Evolutionary conservation across 2,329 filamentous ascomycete genomes (phyloP), one percentile per base, ranked within the genome.

Genomic region (Zasmidium cellare): DNA sequence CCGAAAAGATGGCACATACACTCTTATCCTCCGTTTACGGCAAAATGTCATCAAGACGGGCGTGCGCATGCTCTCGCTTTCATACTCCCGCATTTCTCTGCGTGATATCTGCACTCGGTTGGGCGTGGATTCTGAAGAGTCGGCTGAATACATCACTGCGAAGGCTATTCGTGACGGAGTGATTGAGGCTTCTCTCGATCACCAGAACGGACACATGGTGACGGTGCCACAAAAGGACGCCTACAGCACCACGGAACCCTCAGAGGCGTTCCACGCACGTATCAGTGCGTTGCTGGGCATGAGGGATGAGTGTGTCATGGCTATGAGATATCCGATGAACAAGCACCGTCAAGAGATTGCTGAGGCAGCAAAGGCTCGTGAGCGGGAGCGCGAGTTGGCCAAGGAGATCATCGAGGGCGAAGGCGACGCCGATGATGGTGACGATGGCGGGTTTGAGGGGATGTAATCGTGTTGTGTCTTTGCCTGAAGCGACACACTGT

Each of bases 41-140:
- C 94, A 99, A 77, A 99, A 99, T 73, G 94, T 99, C 72, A 97
- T 99, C 85, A 96, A 96, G 82, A 99, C 94, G 2, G 94, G 94
- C 65, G 96, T 99, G 64, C 91, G 94, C 67, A 97, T 97, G 92
- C 96, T 99, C 86, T 97, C 93, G 44, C 82, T 99, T 64, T 96
- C 92, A 19, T 99, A 99, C 80, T 96, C 93, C 59, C 90, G 93
- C 62, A 99, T 99, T 71, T 97, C 93, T 1, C 84, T 99, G 56
- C 89, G 94, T 58, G 94, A 99, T 73, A 99, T 99, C 67, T 99
- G 94, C 79, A 92, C 97, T 58, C 90, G 94, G 49, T 83, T 99
- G 51, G 92, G 96, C 53, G 82, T 99, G 9, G 91, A 94, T 65
- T 96, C 90, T 67, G 94, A 99, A 75, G 94, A 99, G 81, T 96